Evolutionary conservation across 2,329 filamentous ascomycete species (phyloP).

Genomic region (Neonectria magnoliae): DNA sequence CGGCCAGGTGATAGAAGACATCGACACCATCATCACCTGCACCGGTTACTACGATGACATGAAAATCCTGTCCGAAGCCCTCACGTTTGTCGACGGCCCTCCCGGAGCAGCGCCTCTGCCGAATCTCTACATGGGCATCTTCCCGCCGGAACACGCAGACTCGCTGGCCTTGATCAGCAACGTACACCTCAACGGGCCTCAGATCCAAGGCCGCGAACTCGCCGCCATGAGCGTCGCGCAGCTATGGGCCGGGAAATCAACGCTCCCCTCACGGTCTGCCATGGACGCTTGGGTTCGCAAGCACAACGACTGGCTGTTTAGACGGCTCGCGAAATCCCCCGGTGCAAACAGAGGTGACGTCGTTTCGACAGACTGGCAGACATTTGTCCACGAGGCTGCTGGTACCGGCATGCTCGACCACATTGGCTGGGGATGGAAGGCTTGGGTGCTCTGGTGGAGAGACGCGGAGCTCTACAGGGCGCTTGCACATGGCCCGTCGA

Average conservation of each 20-base stretch:
- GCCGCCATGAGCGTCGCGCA: conserved; percentile 52
- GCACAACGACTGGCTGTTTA: conserved; percentile 22
- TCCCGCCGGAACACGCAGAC: conserved; percentile 4
- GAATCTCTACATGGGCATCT: conserved; percentile 9
- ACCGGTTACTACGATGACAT: conserved; percentile 6
- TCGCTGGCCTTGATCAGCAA: conserved; percentile 7
- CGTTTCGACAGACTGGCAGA: conserved; percentile 45
- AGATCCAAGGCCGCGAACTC: conserved; percentile 46
- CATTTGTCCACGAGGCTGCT: conserved; percentile 50
- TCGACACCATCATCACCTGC: conserved; percentile 4
- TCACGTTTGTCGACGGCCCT: conserved; percentile 2
- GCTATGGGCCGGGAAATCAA: conserved; percentile 50
- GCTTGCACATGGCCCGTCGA: conserved; percentile 1
- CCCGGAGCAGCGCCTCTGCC: background rate
- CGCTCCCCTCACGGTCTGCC: conserved; percentile 44
- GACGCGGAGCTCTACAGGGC: background rate
- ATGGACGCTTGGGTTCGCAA: conserved; percentile 45
- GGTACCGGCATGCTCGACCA: conserved; percentile 52
- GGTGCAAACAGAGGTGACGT: conserved; percentile 33
- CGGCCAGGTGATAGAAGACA: conserved; percentile 1
- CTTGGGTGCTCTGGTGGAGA: conserved; percentile 1
- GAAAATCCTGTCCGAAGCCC: background rate
- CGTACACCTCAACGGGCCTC: background rate
- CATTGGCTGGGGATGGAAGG: conserved; percentile 42
- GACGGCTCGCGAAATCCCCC: conserved; percentile 14